Evolutionary conservation across 768 basidiomycete species (phyloP).

Genomic region (Boletus rex-veris): DNA sequence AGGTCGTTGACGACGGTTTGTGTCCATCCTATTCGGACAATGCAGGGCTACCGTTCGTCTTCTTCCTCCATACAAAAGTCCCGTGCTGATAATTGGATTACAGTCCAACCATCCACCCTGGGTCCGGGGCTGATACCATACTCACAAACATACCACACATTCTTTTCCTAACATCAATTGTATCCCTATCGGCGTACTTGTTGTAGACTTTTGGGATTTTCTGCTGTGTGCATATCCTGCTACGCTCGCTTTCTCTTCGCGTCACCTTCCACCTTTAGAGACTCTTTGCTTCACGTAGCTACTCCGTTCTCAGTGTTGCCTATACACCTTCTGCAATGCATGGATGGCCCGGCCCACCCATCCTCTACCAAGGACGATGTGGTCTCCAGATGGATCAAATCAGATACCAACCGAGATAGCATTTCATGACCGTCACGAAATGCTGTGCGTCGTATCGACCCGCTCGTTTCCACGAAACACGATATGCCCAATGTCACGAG

Average conservation of each 20-base stretch:
- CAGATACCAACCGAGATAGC: not conserved
- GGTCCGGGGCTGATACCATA: constrained; percentile 14
- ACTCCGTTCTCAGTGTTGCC: not conserved
- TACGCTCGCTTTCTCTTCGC: not conserved
- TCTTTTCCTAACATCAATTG: constrained; percentile 18
- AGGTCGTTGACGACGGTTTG: constrained; percentile 46
- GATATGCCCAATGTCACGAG: constrained; percentile 60
- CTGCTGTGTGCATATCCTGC: not conserved
- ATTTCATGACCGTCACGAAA: not conserved
- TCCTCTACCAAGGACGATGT: not conserved
- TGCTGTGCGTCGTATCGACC: constrained; percentile 19
- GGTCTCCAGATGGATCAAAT: not conserved
- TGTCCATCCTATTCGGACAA: constrained; percentile 73
- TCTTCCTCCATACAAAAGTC: not conserved
- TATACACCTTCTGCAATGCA: not conserved
- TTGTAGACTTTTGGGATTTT: constrained; percentile 14
- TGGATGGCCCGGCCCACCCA: not conserved
- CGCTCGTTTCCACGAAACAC: constrained; percentile 62
- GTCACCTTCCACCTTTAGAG: not conserved
- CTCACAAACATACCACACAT: constrained; percentile 11
- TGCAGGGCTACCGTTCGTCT: constrained; percentile 57
- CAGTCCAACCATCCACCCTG: constrained; percentile 33
- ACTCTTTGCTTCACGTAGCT: not conserved
- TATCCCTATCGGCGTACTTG: constrained; percentile 15
- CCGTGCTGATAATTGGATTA: constrained; percentile 5